phyloP scores from a whole-genome alignment of 2,329 filamentous ascomycete genomes.

The Westerdykella sp. region DNA sequence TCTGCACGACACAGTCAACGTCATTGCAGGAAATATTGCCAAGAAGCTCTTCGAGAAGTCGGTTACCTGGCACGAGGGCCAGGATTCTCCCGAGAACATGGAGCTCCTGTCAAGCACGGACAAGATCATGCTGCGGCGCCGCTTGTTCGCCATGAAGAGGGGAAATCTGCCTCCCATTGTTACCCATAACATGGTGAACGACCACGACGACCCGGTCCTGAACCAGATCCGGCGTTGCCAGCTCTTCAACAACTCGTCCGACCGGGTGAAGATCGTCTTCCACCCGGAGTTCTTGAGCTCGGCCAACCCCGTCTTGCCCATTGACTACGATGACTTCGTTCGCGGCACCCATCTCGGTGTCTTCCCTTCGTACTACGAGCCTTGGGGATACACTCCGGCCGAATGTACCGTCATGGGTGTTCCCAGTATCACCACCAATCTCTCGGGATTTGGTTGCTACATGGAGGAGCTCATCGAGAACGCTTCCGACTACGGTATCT shows the following conservation, averaged over 20 bases:
- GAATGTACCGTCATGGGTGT: conserved; percentile 99
- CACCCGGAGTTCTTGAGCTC: conserved; percentile 97
- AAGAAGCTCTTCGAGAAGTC: conserved; percentile 92
- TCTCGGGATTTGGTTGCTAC: conserved; percentile 97
- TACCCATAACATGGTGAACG: conserved; percentile 98
- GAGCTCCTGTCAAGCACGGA: conserved; percentile 89
- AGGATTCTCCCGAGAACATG: conserved; percentile 91
- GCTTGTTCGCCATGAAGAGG: conserved; percentile 95
- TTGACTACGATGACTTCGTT: conserved; percentile 98
- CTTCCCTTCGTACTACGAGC: conserved; percentile 97
- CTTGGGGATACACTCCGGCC: conserved; percentile 97
- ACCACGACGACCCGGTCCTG: conserved; percentile 84
- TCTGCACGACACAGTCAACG: conserved; percentile 81
- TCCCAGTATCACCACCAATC: conserved; percentile 93
- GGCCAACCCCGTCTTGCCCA: conserved; percentile 84
- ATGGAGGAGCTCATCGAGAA: conserved; percentile 99
- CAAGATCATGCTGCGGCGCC: conserved; percentile 81
- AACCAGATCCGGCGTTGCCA: conserved; percentile 95
- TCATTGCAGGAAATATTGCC: conserved; percentile 88
- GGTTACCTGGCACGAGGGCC: conserved; percentile 90
- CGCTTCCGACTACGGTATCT: conserved; percentile 91
- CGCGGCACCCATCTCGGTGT: conserved; percentile 93
- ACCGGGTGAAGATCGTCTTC: conserved; percentile 96
- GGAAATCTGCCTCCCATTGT: conserved; percentile 87
- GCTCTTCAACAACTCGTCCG: conserved; percentile 90